Evolutionary conservation across 208 protist genomes (phyloP).

Genomic region (Wallacemonas sp.): DNA sequence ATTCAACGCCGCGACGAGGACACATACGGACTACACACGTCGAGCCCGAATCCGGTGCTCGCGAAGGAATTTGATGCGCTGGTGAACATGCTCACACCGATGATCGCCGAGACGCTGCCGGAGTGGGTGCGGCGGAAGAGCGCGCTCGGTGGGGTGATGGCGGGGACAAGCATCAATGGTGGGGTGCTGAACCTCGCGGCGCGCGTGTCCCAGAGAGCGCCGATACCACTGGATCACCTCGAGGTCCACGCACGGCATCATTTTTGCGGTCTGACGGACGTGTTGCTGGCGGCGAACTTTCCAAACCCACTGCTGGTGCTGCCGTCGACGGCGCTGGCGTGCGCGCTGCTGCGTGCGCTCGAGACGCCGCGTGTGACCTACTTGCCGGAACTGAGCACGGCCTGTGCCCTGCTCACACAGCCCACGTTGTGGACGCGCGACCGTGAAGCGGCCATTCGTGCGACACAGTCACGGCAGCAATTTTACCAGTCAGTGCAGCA

Average conservation of each 20-base stretch:
- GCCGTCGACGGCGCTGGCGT: constrained; percentile 51
- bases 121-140: constrained; percentile 60
- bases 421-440: constrained; percentile 59
- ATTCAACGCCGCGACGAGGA: constrained; percentile 50
- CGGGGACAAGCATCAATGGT: constrained; percentile 68
- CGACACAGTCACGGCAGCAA: constrained; percentile 3
- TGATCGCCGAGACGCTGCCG: constrained; percentile 42
- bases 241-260: constrained; percentile 66
- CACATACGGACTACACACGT: constrained; percentile 25
- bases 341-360: constrained; percentile 60
- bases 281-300: constrained; percentile 69
- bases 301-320: constrained; percentile 61
- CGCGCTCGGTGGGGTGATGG: constrained; percentile 57
- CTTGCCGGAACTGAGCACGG: constrained; percentile 61
- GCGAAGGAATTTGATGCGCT: constrained; percentile 53
- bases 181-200: constrained; percentile 78
- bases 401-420: constrained; percentile 63
- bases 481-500: constrained; percentile 24
- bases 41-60: constrained; percentile 79
- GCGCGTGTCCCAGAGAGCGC: constrained; percentile 62
- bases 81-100: constrained; percentile 28
- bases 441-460: constrained; percentile 14
- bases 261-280: constrained; percentile 82
- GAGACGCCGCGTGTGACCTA: constrained; percentile 64
- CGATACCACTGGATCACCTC: constrained; percentile 64